Conservation (phyloP, 352 stramenopile species). For the Peronospora belbahrii region DNA sequence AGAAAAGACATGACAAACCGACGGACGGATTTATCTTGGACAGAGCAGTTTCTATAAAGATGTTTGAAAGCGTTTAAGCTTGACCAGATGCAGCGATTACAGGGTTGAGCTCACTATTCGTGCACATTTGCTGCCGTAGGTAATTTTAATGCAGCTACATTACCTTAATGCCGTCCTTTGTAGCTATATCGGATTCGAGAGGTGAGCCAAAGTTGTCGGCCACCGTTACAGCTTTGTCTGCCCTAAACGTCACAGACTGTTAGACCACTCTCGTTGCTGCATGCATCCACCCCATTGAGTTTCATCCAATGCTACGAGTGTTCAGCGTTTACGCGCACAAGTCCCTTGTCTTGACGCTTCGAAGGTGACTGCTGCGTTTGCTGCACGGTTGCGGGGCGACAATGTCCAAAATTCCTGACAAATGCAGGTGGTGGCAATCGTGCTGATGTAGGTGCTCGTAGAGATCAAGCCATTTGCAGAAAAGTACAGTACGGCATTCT, state of each 20-base stretch:
- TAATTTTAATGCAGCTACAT: slow-evolving; percentile 33
- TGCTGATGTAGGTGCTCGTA: slow-evolving; percentile 48
- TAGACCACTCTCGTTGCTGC: slow-evolving; percentile 44
- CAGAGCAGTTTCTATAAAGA: background rate
- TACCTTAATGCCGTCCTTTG: slow-evolving; percentile 2
- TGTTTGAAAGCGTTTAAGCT: slow-evolving; percentile 7
- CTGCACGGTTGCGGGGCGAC: slow-evolving; percentile 28
- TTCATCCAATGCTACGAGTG: slow-evolving; percentile 39
- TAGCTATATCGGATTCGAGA: slow-evolving; percentile 18
- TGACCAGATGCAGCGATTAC: slow-evolving; percentile 4
- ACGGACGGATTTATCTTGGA: background rate
- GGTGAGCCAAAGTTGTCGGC: no score
- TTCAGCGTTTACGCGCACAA: slow-evolving; percentile 42
- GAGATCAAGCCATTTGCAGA: slow-evolving; percentile 34
- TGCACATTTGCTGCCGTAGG: slow-evolving; percentile 18
- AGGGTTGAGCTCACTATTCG: slow-evolving; percentile 12
- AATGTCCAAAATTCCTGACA: slow-evolving; percentile 32
- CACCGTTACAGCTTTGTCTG: slow-evolving; percentile 24
- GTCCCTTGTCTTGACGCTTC: slow-evolving; percentile 28
- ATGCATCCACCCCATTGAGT: slow-evolving; percentile 35
- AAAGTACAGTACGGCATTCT: slow-evolving; percentile 29
- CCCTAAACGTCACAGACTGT: slow-evolving; percentile 17
- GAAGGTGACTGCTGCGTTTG: slow-evolving; percentile 27
- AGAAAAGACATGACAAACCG: no score
- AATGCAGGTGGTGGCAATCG: slow-evolving; percentile 41